A percentile compares a stretch with the other conserved stretches of the same genome.
Conservation (phyloP, 495 filamentous ascomycete species). For the Tuber aestivum region DNA sequence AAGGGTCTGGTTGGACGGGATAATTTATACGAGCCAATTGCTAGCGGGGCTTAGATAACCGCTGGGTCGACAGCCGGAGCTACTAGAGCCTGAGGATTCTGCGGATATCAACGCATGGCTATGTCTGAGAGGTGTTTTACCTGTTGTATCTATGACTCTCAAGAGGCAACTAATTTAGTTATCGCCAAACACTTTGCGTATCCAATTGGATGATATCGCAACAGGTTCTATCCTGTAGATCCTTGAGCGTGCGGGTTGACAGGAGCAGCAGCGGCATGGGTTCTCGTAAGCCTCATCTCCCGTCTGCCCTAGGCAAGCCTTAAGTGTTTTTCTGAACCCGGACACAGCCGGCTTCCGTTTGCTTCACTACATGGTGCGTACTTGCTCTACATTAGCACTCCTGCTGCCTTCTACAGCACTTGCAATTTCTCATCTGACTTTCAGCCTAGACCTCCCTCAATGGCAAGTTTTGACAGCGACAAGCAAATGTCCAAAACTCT, state of each 20-base stretch:
- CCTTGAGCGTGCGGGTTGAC: background rate
- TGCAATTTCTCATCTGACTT: background rate
- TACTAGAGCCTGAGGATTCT: background rate
- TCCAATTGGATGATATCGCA: background rate
- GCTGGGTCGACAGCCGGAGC: background rate
- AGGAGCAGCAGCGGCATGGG: too few relatives aligned
- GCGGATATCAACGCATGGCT: background rate
- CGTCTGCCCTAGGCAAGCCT: too few relatives aligned
- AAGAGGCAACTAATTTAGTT: too few relatives aligned
- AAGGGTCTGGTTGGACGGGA: too few relatives aligned
- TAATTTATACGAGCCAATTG: too few relatives aligned
- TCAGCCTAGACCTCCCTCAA: background rate
- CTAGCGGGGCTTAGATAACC: too few relatives aligned
- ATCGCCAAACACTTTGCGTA: background rate
- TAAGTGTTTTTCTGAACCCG: too few relatives aligned
- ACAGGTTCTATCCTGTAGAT: background rate
- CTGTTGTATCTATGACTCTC: background rate
- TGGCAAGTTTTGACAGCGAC: background rate
- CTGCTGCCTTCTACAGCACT: background rate
- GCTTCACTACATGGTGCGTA: too few relatives aligned
- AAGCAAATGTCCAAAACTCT: background rate
- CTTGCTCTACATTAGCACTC: too few relatives aligned
- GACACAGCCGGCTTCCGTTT: too few relatives aligned
- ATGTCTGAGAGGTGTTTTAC: background rate
- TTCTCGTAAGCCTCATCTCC: rapidly evolving